Evolutionary conservation across 169 alveolate species (phyloP).

Genomic region (Plasmodium billcollinsi): DNA sequence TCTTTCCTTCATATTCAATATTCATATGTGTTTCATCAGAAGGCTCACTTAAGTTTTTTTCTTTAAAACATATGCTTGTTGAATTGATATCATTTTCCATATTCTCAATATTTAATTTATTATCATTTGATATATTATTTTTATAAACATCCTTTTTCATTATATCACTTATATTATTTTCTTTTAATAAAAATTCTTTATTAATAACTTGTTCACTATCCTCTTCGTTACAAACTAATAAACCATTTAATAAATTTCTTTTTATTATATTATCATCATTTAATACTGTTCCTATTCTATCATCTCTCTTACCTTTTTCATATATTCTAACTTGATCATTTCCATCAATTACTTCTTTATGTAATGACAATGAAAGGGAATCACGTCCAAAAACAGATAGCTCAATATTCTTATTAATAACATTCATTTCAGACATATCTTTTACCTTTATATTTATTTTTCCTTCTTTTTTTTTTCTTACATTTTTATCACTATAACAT

Average conservation of each 20-base stretch:
- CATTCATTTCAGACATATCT: too few species aligned
- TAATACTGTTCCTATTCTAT: background rate
- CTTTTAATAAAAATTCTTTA: background rate
- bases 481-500: too few species aligned
- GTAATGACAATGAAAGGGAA: too few species aligned
- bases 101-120: background rate
- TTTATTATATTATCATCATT: background rate
- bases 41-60: background rate
- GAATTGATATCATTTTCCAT: background rate
- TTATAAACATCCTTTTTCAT: background rate
- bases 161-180: background rate
- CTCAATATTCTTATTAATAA: too few species aligned
- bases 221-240: background rate
- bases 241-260: background rate
- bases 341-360: slow-evolving; percentile 4
- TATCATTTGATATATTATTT: background rate
- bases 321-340: background rate
- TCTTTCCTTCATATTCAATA: background rate
- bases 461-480: too few species aligned
- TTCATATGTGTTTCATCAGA: background rate
- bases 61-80: background rate
- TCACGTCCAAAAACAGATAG: too few species aligned
- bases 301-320: background rate
- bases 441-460: too few species aligned
- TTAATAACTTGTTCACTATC: background rate